Conservation (phyloP, 1,284 basidiomycete genomes). For the Stereum hirsutum region DNA sequence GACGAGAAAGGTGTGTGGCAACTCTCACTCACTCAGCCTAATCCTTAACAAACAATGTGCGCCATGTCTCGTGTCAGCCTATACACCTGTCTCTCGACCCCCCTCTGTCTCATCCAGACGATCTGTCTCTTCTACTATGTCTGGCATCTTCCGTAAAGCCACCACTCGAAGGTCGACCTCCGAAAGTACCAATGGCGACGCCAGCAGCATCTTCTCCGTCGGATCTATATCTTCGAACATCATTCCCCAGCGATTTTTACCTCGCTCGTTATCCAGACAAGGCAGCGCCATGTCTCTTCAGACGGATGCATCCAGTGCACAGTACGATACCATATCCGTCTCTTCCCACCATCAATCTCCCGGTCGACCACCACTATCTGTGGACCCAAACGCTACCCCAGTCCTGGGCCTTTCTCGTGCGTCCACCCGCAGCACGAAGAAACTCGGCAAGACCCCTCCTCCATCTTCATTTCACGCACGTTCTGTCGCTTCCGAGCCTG, state of each 20-base stretch:
- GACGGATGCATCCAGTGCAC: slow-evolving; percentile 20
- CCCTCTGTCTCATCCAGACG: slow-evolving; percentile 52
- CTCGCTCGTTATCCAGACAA: slow-evolving; percentile 34
- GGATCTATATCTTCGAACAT: slow-evolving; percentile 34
- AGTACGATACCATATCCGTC: slow-evolving; percentile 12
- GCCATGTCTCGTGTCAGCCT: slow-evolving; percentile 19
- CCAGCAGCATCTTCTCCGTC: slow-evolving; percentile 42
- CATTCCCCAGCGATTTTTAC: slow-evolving; percentile 25
- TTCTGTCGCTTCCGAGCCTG: slow-evolving; percentile 15
- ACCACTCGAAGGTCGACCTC: slow-evolving; percentile 38
- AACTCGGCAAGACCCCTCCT: slow-evolving; percentile 32
- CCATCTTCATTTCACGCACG: slow-evolving; percentile 41
- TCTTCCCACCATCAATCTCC: slow-evolving; percentile 10
- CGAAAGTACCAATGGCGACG: slow-evolving; percentile 28
- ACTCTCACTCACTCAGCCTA: slow-evolving; percentile 5
- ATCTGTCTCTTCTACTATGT: slow-evolving; percentile 51
- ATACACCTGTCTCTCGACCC: slow-evolving; percentile 37
- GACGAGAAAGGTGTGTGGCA: slow-evolving; percentile 8
- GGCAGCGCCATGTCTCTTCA: slow-evolving; percentile 39
- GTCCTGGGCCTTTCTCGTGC: slow-evolving; percentile 15
- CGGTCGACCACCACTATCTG: slow-evolving; percentile 1
- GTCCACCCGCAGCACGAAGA: slow-evolving; percentile 29
- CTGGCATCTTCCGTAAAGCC: slow-evolving; percentile 49
- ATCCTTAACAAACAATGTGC: slow-evolving; percentile 12
- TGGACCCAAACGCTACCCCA: slow-evolving; percentile 2